phyloP scores from a whole-genome alignment of 257 asterid genomes.

The Penstemon eatonii region DNA sequence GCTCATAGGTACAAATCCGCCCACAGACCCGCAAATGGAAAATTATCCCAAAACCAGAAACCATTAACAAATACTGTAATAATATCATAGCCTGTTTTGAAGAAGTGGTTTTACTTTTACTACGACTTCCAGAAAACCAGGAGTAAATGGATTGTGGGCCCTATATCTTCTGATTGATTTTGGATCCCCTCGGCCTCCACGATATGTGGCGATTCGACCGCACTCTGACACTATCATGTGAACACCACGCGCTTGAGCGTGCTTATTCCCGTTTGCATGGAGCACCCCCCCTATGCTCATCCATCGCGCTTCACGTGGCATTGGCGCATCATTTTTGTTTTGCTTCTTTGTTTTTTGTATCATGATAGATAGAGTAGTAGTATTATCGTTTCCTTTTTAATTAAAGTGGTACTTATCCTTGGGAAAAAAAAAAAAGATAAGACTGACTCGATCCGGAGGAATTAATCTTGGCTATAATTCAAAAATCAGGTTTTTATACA shows the following conservation, averaged over 20 bases:
- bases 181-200: conserved; percentile 33
- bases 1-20: conserved; percentile 43
- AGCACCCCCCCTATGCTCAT: conserved; percentile 15
- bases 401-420: too few relatives aligned
- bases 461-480: too few relatives aligned
- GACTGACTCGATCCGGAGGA: too few relatives aligned
- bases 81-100: conserved; percentile 28
- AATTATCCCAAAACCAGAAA: conserved; percentile 43
- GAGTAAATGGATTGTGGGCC: conserved; percentile 44
- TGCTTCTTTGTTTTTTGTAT: too few relatives aligned
- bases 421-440: too few relatives aligned
- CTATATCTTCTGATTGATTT: not conserved
- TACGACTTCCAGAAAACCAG: conserved; percentile 64
- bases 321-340: too few relatives aligned
- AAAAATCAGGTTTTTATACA: too few relatives aligned
- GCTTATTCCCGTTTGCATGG: conserved; percentile 1
- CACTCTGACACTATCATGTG: conserved; percentile 60
- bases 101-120: conserved; percentile 29
- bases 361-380: too few relatives aligned
- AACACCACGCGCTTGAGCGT: conserved; percentile 43
- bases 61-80: conserved; percentile 26
- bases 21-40: conserved; percentile 42
- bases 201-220: conserved; percentile 86
- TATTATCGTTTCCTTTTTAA: too few relatives aligned
- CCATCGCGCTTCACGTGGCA: conserved; percentile 39